Conservation (phyloP, 192 early-diverging fungal genomes). For the Mortierella antarctica region DNA sequence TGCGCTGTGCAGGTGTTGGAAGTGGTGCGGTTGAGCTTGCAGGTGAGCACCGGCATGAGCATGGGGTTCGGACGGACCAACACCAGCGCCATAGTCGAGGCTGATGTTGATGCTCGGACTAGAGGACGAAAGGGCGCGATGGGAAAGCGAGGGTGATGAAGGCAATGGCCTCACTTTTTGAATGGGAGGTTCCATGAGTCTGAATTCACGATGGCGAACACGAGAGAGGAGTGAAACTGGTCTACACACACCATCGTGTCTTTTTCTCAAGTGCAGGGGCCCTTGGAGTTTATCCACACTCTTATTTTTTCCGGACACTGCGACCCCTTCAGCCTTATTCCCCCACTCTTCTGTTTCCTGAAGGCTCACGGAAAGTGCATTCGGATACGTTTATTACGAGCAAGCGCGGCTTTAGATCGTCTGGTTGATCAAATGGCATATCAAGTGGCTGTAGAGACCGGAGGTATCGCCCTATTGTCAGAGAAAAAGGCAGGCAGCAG, state of each 20-base stretch:
- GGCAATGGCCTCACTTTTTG: constrained; percentile 4
- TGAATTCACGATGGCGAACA: not conserved
- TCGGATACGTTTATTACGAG: not conserved
- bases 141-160: constrained; percentile 19
- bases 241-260: no score
- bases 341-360: not conserved
- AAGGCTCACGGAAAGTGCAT: not conserved
- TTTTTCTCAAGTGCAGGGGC: no score
- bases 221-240: no score
- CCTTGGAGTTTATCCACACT: no score
- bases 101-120: constrained; percentile 11
- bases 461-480: constrained; percentile 45
- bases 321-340: not conserved
- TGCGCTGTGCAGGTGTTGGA: not conserved
- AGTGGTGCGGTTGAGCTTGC: not conserved
- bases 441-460: constrained; percentile 39
- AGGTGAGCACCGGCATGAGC: not conserved
- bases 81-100: constrained; percentile 18
- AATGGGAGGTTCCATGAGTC: constrained; percentile 11
- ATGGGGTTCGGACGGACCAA: not conserved
- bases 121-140: constrained; percentile 5
- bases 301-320: no score
- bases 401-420: constrained; percentile 26
- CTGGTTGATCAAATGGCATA: constrained; percentile 54
- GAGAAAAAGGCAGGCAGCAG: not conserved